Conservation (phyloP, 495 filamentous ascomycete species). For the Neurospora tetrasperma region DNA sequence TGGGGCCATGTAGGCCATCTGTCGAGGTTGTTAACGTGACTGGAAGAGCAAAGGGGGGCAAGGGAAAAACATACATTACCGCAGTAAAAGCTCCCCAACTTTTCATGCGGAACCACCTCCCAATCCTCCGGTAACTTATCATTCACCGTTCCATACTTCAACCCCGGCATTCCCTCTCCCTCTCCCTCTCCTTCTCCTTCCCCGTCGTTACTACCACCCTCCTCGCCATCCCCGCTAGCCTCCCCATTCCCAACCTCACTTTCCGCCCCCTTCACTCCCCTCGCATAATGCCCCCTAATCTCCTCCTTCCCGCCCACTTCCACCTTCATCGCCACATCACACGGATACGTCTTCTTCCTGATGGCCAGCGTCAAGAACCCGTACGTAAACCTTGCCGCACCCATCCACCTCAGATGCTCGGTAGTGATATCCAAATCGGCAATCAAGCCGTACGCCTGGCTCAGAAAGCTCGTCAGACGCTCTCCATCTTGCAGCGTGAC, state of each 20-base stretch:
- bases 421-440: slow-evolving; percentile 84
- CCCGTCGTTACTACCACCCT: neutral
- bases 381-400: slow-evolving; percentile 69
- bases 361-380: slow-evolving; percentile 68
- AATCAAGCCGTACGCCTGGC: slow-evolving; percentile 81
- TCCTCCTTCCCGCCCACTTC: slow-evolving; percentile 65
- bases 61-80: slow-evolving; percentile 52
- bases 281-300: slow-evolving; percentile 62
- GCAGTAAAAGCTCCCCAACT: slow-evolving; percentile 84
- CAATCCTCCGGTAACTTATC: slow-evolving; percentile 68
- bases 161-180: slow-evolving; percentile 52
- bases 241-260: slow-evolving; percentile 6
- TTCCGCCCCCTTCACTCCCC: neutral
- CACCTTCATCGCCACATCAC: slow-evolving; percentile 75
- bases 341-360: slow-evolving; percentile 68
- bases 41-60: neutral
- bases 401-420: slow-evolving; percentile 89
- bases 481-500: slow-evolving; percentile 63
- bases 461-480: slow-evolving; percentile 76
- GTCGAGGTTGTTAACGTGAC: neutral
- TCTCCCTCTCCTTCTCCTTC: slow-evolving; percentile 3
- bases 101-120: slow-evolving; percentile 59
- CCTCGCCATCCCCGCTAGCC: slow-evolving; percentile 12
- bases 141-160: slow-evolving; percentile 69
- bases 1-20: slow-evolving; percentile 86